phyloP scores from a whole-genome alignment of 495 filamentous ascomycete species.

The Evansstolkia leycettana region DNA sequence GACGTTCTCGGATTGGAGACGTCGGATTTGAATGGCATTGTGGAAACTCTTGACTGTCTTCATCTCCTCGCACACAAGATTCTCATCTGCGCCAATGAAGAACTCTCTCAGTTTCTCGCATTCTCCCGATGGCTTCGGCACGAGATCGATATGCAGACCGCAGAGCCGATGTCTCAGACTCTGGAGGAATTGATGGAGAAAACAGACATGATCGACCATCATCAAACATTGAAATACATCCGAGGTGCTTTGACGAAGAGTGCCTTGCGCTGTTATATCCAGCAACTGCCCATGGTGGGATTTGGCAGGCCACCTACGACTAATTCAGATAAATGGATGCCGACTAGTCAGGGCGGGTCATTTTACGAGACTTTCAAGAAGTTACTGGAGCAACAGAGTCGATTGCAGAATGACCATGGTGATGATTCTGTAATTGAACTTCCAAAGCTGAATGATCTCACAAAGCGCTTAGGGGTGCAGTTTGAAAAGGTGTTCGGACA shows the following conservation, averaged over 20 bases:
- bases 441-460: conserved; percentile 42
- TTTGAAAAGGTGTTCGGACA: conserved; percentile 43
- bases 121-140: conserved; percentile 81
- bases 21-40: conserved; percentile 41
- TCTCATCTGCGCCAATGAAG: conserved; percentile 57
- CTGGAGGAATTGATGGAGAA: conserved; percentile 35
- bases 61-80: conserved; percentile 62
- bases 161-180: conserved; percentile 33
- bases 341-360: conserved; percentile 28
- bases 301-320: conserved; percentile 13
- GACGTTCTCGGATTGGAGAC: conserved; percentile 53
- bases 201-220: conserved; percentile 32
- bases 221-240: conserved; percentile 38
- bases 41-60: conserved; percentile 65
- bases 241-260: conserved; percentile 38
- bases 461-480: conserved; percentile 35
- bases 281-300: conserved; percentile 30
- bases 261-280: conserved; percentile 30
- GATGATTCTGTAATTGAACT: conserved; percentile 18
- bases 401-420: conserved; percentile 5
- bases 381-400: conserved; percentile 20
- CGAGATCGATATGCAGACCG: conserved; percentile 55
- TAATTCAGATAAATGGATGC: conserved; percentile 22
- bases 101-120: conserved; percentile 61
- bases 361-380: conserved; percentile 37